Evolutionary conservation across 768 basidiomycete genomes (phyloP), one percentile per base, ranked within the genome.

Genomic region (Leccinellum luteum): DNA sequence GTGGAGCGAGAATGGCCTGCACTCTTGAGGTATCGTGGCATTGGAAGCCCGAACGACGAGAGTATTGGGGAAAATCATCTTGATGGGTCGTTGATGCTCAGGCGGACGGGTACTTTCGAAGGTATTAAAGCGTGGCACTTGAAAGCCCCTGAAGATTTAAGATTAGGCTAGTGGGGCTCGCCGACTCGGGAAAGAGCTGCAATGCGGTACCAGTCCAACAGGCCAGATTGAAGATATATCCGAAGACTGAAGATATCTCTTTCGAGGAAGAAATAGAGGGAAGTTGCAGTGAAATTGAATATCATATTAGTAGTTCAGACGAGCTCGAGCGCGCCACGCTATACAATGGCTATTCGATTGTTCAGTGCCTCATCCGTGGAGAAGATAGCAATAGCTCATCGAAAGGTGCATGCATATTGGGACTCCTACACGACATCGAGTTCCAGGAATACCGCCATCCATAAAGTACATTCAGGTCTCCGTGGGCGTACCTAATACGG

Each of bases 1-100:
- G 0, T 54, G 19, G 30, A 66, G 1, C 2, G 55, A 53, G 43
- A 67, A 58, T n/a, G 60, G 55, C 21, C 30, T 50, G 41, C 69
- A 71, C 1, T 31, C 12, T 2, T 47, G 48, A 25, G 65, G 60
- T 3, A 25, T 10, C 6, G 0, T 30, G 15, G 15, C n/a, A n/a
- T n/a, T 28, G 35, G 38, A 41, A 41, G 7, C 15, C 31, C 57
- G 57, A 21, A 50, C 32, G 41, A 44, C 7, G 17, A 58, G 32
- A 19, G 2, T 1, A 9, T 6, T 6, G 12, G 48, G 27, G n/a
- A 53, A 1, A 6, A 61, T 30, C 66, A 66, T 62, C 48, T 32
- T 23, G 38, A 38, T 35, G 6, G 17, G 14, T 53, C 48, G 53
- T 50, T 12, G 14, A 15, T 27, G 43, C 56, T 21, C 52, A 19